These are phyloP conservation scores for Phialocephala subalpina DNA, from an alignment of 2,329 filamentous ascomycete genomes.

Conservation along the genomic window DNA sequence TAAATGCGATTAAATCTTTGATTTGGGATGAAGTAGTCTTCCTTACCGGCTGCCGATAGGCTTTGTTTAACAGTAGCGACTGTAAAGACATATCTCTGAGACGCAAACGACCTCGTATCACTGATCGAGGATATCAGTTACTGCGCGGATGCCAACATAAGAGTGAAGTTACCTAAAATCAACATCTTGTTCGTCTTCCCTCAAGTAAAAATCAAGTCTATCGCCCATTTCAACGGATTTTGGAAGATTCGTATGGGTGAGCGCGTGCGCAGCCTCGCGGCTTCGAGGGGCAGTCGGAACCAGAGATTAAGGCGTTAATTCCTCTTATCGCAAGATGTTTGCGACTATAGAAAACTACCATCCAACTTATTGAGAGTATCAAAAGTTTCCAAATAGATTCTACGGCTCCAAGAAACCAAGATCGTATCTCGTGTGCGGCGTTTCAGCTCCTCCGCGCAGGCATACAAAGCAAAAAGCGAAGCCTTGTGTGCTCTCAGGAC, in stretches of 20 bases:
- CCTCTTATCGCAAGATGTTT: not conserved
- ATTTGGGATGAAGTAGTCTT: not conserved
- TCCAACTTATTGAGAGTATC: no score
- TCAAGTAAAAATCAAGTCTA: not conserved
- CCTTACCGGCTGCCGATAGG: constrained; percentile 24
- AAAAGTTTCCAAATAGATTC: no score
- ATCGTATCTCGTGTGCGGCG: no score
- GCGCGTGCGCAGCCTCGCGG: not conserved
- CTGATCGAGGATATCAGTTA: constrained; percentile 15
- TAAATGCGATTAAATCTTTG: not conserved
- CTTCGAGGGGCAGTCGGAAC: no score
- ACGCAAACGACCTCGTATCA: constrained; percentile 29
- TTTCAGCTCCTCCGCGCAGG: no score
- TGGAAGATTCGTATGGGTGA: not conserved
- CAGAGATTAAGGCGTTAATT: no score
- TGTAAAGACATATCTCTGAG: constrained; percentile 27
- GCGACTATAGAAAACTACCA: not conserved
- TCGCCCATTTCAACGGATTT: constrained; percentile 6
- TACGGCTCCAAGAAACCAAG: no score
- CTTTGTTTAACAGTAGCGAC: constrained; percentile 19
- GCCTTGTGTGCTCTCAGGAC: no score
- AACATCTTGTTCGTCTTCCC: constrained; percentile 31
- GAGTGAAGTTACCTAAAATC: constrained; percentile 28
- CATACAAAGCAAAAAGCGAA: not conserved
- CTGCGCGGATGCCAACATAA: not conserved